phyloP scores from a whole-genome alignment of 1,284 basidiomycete species.

The Fomitopsis schrenkii region DNA sequence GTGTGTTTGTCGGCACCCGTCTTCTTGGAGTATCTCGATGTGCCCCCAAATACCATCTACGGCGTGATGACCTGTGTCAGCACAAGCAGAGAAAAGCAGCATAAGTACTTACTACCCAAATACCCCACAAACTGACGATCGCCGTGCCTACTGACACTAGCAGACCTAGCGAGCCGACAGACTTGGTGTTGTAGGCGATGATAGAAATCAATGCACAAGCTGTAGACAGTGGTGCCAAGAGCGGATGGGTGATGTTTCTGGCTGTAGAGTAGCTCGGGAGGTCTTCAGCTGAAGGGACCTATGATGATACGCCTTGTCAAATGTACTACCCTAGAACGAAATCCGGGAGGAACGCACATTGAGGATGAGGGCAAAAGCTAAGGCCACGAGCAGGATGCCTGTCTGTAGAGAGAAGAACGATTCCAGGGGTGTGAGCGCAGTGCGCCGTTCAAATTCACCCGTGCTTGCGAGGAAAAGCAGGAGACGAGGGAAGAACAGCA shows the following conservation, averaged over 20 bases:
- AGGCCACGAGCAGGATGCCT: constrained; percentile 52
- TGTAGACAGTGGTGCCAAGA: constrained; percentile 53
- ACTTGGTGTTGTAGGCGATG: constrained; percentile 58
- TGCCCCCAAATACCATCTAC: constrained; percentile 61
- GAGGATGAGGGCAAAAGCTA: constrained; percentile 53
- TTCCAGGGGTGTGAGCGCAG: constrained; percentile 58
- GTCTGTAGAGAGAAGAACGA: constrained; percentile 59
- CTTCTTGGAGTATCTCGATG: constrained; percentile 55
- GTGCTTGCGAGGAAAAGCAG: constrained; percentile 58
- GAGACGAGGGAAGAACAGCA: constrained; percentile 54
- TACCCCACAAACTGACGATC: constrained; percentile 56
- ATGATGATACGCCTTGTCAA: constrained; percentile 23
- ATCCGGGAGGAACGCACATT: constrained; percentile 39
- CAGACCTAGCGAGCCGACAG: constrained; percentile 53
- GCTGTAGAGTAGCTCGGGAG: not conserved
- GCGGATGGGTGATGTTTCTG: constrained; percentile 43
- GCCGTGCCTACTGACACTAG: constrained; percentile 47
- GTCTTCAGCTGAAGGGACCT: constrained; percentile 11
- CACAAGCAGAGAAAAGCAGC: not conserved
- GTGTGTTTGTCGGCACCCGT: constrained; percentile 81
- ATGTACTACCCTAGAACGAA: not conserved
- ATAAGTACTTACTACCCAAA: constrained; percentile 60
- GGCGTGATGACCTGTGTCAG: too few relatives aligned
- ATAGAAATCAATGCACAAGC: constrained; percentile 54
- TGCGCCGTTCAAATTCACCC: constrained; percentile 34